Percentiles rank a stretch among this genome's conserved stretches.
These are phyloP conservation scores for Micractinium sp. DNA, from an alignment of 139 green algal genomes.

Conservation along the genomic window DNA sequence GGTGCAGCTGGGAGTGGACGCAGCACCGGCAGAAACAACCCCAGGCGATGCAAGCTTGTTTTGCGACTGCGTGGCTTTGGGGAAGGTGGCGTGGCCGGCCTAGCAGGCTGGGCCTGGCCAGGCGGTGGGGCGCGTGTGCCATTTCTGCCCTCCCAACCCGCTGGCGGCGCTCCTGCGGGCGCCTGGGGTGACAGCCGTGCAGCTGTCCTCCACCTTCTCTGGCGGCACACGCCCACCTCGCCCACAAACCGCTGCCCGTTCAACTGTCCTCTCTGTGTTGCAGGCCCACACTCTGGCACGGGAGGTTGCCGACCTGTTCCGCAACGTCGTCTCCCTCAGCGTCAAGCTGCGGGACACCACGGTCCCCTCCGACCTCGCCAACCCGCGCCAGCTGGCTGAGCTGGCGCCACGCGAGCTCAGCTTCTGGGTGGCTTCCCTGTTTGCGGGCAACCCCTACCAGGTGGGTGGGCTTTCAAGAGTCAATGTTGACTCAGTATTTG, in stretches of 20 bases:
- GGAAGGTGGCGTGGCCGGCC: too few species aligned
- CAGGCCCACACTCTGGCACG: conserved; percentile 17
- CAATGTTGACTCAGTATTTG: too few species aligned
- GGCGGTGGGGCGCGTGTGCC: too few species aligned
- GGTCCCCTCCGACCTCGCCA: conserved; percentile 30
- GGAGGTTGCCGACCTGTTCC: conserved; percentile 45
- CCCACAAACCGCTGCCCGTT: neutral
- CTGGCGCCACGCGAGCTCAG: conserved; percentile 41
- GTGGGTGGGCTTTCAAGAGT: neutral
- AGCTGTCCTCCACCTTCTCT: too few species aligned
- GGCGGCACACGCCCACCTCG: neutral
- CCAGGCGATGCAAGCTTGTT: too few species aligned
- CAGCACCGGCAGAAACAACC: too few species aligned
- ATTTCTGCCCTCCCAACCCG: too few species aligned
- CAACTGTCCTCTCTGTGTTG: neutral
- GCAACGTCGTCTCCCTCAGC: conserved; percentile 37
- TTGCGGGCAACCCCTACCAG: conserved; percentile 44
- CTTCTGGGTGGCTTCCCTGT: conserved; percentile 58
- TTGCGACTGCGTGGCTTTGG: too few species aligned
- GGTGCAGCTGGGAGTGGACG: too few species aligned
- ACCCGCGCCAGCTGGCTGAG: conserved; percentile 36
- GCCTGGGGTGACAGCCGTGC: too few species aligned
- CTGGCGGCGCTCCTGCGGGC: too few species aligned
- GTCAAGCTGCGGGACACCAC: conserved; percentile 36
- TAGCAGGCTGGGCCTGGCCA: too few species aligned